Evolutionary conservation across 164 flowering plant species (phyloP), one percentile per base, ranked within the genome.

Genomic region (Kalanchoe fedtschenkoi): DNA sequence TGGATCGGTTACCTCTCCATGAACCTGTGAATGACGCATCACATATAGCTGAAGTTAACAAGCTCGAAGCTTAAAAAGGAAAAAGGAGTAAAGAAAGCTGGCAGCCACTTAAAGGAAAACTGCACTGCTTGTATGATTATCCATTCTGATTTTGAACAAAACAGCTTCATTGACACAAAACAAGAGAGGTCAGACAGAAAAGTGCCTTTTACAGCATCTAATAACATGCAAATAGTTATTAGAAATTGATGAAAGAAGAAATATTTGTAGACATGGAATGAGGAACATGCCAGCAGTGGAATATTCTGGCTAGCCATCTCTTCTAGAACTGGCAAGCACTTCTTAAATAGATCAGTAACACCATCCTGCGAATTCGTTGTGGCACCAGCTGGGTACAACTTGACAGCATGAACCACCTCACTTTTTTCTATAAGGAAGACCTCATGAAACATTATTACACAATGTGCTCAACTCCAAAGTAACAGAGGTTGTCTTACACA

Each of bases 351-450:
- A 79, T 95, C 93, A 17, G 96, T 89, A 55, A 91, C 99, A 69
- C 99, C 99, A 78, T 91, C 96, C 77, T 89, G 96, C 56, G 99
- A 95, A 75, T 95, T 95, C 28, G 99, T 95, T 22, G 99, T 95
- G 16, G 99, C 99, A 57, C 99, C 99, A 72, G 99, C 95, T 66
- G 97, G 99, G 70, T 95, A 95, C 73, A 95, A 64, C 75, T 95
- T 95, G 43, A 95, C 97, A 64, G 80, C 97, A 77, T 44, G 83
- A 63, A 91, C 82, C 61, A 74, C 80, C n/a, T 96, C 97, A 80
- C 96, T 95, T 75, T 67, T 76, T 62, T 79, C 99, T 91, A 77
- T 41, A 58, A 62, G 58, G 7, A 32, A 17, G 42, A 34, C 39
- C 38, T n/a, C 4, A 22, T 15, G 11, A 58, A 58, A 34, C 13